These are phyloP conservation scores for Aureobasidium sp. DNA, from an alignment of 2,329 filamentous ascomycete species.

Conservation along the genomic window DNA sequence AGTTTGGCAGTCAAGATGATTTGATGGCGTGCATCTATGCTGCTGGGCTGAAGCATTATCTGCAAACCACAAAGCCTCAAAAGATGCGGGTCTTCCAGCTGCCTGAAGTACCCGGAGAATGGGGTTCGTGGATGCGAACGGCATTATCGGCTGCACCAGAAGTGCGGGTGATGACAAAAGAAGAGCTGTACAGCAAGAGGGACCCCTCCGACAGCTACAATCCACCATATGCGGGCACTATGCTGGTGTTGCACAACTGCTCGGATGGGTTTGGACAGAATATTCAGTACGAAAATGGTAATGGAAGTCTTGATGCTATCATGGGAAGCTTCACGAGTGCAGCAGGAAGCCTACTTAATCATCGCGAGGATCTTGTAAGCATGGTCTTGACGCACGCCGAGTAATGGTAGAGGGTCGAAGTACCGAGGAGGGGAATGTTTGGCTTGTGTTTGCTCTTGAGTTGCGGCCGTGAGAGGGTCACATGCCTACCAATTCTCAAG, in stretches of 20 bases:
- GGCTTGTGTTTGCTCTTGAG: not conserved
- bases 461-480: constrained; percentile 13
- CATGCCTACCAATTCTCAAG: constrained; percentile 2
- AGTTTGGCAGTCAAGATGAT: not conserved
- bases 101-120: not conserved
- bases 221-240: not conserved
- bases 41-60: constrained; percentile 8
- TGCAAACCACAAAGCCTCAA: not conserved
- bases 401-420: not conserved
- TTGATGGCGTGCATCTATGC: constrained; percentile 8
- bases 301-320: constrained; percentile 5
- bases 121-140: not conserved
- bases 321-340: constrained; percentile 7
- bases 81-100: not conserved
- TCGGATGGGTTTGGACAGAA: constrained; percentile 11
- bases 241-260: constrained; percentile 11
- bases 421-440: not conserved
- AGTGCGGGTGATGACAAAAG: not conserved
- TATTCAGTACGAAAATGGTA: not conserved
- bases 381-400: not conserved
- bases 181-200: not conserved
- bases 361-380: constrained; percentile 5
- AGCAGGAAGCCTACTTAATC: constrained; percentile 6
- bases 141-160: not conserved
- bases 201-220: not conserved